Evolutionary conservation across 2,329 filamentous ascomycete species (phyloP).

Genomic region (Capronia coronata): DNA sequence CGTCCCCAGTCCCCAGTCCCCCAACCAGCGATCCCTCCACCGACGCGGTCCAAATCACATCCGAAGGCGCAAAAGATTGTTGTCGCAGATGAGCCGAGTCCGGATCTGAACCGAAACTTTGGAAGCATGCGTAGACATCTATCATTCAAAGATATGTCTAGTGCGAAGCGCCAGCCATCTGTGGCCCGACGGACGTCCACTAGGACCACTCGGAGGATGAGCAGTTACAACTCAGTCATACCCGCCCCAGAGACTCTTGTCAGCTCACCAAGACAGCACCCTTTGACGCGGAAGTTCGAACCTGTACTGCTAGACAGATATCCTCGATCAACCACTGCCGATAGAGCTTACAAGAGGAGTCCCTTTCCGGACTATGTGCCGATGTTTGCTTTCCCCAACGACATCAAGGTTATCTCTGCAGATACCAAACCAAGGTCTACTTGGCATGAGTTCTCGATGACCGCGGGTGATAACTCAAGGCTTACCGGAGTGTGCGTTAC

Average conservation of each 20-base stretch:
- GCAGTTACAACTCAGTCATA: constrained; percentile 98
- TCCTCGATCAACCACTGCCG: constrained; percentile 71
- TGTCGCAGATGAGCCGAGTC: constrained; percentile 57
- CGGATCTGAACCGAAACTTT: constrained; percentile 53
- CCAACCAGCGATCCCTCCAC: constrained; percentile 54
- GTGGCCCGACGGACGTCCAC: constrained; percentile 65
- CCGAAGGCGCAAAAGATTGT: constrained; percentile 76
- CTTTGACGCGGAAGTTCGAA: constrained; percentile 86
- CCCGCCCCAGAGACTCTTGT: constrained; percentile 87
- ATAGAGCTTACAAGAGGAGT: constrained; percentile 72
- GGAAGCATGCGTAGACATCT: constrained; percentile 89
- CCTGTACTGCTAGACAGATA: constrained; percentile 94
- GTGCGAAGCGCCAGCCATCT: constrained; percentile 77
- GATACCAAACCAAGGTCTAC: constrained; percentile 92
- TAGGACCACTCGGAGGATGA: constrained; percentile 79
- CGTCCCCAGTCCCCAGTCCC: constrained; percentile 36
- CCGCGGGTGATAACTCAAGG: constrained; percentile 81
- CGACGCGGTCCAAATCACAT: constrained; percentile 29
- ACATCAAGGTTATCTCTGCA: constrained; percentile 92
- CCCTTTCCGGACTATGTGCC: constrained; percentile 95
- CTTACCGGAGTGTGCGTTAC: constrained; percentile 87
- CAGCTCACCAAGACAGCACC: constrained; percentile 87
- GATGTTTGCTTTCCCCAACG: constrained; percentile 98
- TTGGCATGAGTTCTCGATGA: constrained; percentile 99
- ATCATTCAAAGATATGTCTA: constrained; percentile 92